phyloP scores from a whole-genome alignment of 768 basidiomycete species.

The Suillus subluteus region DNA sequence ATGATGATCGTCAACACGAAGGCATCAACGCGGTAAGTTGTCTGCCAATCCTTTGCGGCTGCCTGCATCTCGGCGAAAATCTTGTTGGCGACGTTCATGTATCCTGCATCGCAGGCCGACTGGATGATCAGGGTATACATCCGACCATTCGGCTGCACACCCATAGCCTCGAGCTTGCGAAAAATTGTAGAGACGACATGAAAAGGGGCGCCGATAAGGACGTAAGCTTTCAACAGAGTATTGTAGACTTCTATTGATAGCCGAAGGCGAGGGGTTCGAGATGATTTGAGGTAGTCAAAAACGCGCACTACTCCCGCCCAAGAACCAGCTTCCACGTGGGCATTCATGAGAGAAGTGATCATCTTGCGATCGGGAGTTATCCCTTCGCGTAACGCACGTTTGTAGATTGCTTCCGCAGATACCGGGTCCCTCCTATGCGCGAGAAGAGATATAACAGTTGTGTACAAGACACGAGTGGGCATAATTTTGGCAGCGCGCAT shows the following conservation, averaged over 20 bases:
- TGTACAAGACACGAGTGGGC: conserved; percentile 61
- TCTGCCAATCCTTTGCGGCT: conserved; percentile 37
- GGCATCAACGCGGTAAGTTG: conserved; percentile 49
- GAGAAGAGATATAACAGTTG: conserved; percentile 67
- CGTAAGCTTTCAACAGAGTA: conserved; percentile 81
- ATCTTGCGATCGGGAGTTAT: conserved; percentile 65
- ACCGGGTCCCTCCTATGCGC: conserved; percentile 62
- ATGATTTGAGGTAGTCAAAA: conserved; percentile 61
- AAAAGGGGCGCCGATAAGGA: conserved; percentile 81
- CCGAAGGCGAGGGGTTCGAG: conserved; percentile 38
- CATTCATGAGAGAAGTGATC: conserved; percentile 78
- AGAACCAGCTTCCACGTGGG: conserved; percentile 77
- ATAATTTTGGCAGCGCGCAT: conserved; percentile 57
- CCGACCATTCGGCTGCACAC: conserved; percentile 58
- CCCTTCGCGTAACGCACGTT: conserved; percentile 63
- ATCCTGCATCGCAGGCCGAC: conserved; percentile 75
- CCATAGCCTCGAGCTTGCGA: conserved; percentile 49
- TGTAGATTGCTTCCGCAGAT: conserved; percentile 69
- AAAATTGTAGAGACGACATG: conserved; percentile 64
- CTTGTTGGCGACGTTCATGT: conserved; percentile 64
- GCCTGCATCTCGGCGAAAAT: conserved; percentile 70
- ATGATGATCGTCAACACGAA: conserved; percentile 78
- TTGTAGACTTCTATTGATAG: conserved; percentile 71
- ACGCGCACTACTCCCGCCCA: conserved; percentile 76
- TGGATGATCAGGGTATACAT: conserved; percentile 80